Conservation (phyloP, 441 rosid genomes). For the Adansonia rubrostipa region DNA sequence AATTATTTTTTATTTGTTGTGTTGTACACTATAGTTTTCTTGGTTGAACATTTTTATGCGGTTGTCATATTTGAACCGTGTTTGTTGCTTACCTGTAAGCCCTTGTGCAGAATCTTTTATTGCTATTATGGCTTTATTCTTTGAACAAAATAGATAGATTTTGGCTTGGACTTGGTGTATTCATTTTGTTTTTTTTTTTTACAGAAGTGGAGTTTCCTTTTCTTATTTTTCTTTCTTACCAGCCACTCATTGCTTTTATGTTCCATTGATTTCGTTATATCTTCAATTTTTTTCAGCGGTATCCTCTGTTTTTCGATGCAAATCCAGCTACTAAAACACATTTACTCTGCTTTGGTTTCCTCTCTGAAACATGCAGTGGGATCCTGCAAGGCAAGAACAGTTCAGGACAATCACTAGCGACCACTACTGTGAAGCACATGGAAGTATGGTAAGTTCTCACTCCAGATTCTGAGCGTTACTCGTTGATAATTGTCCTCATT, state of each 20-base stretch:
- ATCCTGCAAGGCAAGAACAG: slow-evolving; percentile 79
- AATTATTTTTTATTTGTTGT: too few species aligned
- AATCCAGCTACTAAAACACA: background rate
- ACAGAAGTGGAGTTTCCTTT: background rate
- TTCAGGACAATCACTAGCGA: slow-evolving; percentile 78
- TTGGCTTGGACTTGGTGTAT: slow-evolving; percentile 1
- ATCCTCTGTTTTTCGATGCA: background rate
- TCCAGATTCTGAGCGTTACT: slow-evolving; percentile 24
- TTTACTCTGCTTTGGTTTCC: too few species aligned
- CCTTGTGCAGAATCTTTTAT: background rate
- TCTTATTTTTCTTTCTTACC: too few species aligned
- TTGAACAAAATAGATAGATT: background rate
- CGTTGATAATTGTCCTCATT: background rate
- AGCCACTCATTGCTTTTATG: too few species aligned
- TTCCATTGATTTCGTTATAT: too few species aligned
- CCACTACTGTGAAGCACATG: slow-evolving; percentile 80
- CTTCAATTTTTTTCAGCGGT: too few species aligned
- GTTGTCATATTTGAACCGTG: background rate
- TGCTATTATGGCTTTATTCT: background rate
- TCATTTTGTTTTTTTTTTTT: background rate
- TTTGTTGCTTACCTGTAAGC: background rate
- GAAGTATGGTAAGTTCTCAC: slow-evolving; percentile 52
- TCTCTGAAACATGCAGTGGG: slow-evolving; percentile 52
- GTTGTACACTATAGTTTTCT: background rate
- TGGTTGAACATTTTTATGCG: background rate